phyloP scores from a whole-genome alignment of 768 basidiomycete species.

The Fibroporia radiculosa region DNA sequence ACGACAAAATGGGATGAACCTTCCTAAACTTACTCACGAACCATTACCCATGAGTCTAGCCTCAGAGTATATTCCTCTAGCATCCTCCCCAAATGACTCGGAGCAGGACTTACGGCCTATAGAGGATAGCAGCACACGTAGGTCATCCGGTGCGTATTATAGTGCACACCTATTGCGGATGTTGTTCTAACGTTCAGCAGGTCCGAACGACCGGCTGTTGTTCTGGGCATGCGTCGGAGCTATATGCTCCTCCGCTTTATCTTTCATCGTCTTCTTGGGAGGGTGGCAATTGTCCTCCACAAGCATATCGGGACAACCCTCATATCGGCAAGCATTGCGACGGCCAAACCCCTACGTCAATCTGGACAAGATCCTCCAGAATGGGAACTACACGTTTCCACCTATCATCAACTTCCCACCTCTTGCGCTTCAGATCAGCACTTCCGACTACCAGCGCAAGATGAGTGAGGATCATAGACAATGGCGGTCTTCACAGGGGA shows the following conservation, averaged over 20 bases:
- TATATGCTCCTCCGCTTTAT: constrained; percentile 2
- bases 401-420: constrained; percentile 11
- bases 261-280: background rate
- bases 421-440: constrained; percentile 6
- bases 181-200: background rate
- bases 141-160: background rate
- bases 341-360: constrained; percentile 11
- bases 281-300: background rate
- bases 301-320: background rate
- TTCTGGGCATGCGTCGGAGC: constrained; percentile 6
- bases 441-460: constrained; percentile 2
- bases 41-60: background rate
- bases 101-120: no score
- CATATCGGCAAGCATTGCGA: background rate
- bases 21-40: no score
- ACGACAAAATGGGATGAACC: no score
- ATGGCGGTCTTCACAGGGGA: constrained; percentile 3
- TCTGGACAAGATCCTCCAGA: constrained; percentile 4
- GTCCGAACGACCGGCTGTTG: constrained; percentile 1
- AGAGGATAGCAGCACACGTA: background rate
- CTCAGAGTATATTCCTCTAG: background rate
- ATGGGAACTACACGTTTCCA: background rate
- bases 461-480: constrained; percentile 5
- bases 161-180: background rate
- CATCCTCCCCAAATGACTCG: background rate